Percentiles rank a stretch among this genome's conserved stretches.
Evolutionary conservation across 2,329 filamentous ascomycete genomes (phyloP).

Genomic region (Penicillium polonicum): DNA sequence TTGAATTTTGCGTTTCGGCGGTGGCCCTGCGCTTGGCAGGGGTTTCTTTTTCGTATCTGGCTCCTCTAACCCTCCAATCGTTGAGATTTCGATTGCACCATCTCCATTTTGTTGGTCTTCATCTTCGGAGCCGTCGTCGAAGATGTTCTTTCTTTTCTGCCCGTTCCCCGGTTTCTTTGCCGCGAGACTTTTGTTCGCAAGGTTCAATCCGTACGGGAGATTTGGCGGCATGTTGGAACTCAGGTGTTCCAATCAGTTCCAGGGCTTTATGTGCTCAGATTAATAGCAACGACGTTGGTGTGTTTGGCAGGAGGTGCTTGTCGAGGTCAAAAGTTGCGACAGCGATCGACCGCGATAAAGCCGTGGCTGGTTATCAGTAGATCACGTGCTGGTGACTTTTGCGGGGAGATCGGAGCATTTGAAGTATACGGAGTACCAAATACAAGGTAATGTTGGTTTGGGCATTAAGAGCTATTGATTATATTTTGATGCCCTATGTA

Average conservation of each 20-base stretch:
- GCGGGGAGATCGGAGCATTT: constrained; percentile 12
- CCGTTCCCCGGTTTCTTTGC: constrained; percentile 30
- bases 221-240: constrained; percentile 29
- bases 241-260: too few relatives aligned
- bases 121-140: constrained; percentile 45
- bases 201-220: constrained; percentile 45
- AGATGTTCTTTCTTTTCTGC: constrained; percentile 50
- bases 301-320: constrained; percentile 2
- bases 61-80: constrained; percentile 39
- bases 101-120: constrained; percentile 25
- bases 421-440: neutral
- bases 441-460: neutral
- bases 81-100: constrained; percentile 37
- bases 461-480: too few relatives aligned
- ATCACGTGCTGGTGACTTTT: constrained; percentile 15
- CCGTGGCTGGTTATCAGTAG: constrained; percentile 13
- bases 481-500: neutral
- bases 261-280: neutral
- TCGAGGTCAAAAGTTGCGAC: constrained; percentile 15
- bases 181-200: constrained; percentile 36
- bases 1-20: constrained; percentile 38
- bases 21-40: constrained; percentile 19
- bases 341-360: constrained; percentile 15
- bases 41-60: constrained; percentile 19
- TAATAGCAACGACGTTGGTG: neutral